Conservation (phyloP, 2,329 filamentous ascomycete genomes). For the Xylariales sp. region DNA sequence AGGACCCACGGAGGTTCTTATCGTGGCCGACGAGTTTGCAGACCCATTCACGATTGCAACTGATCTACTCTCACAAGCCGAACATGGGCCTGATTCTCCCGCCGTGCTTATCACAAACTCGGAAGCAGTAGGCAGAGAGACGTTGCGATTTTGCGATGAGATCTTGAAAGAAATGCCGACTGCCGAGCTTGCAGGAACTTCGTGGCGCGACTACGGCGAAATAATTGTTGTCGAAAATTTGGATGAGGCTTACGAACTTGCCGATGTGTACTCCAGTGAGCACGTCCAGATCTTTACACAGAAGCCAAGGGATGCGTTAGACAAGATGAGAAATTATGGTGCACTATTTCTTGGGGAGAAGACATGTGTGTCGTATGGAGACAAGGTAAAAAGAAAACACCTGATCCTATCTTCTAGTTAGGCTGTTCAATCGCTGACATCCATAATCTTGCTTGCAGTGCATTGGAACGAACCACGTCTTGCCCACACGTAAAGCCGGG, state of each 20-base stretch:
- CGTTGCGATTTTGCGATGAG: constrained; percentile 30
- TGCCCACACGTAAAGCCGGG: constrained; percentile 42
- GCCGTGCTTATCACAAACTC: constrained; percentile 46
- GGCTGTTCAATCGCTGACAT: too few relatives aligned
- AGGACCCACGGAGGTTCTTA: constrained; percentile 47
- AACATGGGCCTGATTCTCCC: constrained; percentile 48
- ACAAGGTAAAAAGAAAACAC: constrained; percentile 43
- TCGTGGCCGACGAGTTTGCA: constrained; percentile 42
- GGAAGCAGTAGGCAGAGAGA: constrained; percentile 29
- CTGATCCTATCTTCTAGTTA: too few relatives aligned
- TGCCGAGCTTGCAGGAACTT: constrained; percentile 33
- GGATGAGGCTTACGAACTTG: constrained; percentile 40
- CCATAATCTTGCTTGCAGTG: too few relatives aligned
- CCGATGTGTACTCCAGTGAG: constrained; percentile 43
- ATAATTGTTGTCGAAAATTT: constrained; percentile 37
- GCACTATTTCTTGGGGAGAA: constrained; percentile 45
- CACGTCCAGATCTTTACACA: constrained; percentile 47
- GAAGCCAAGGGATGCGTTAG: constrained; percentile 40
- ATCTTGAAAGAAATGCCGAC: constrained; percentile 37
- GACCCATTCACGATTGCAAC: constrained; percentile 40
- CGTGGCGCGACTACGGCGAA: constrained; percentile 42
- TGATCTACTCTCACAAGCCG: constrained; percentile 43
- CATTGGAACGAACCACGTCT: constrained; percentile 51
- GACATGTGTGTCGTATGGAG: constrained; percentile 49
- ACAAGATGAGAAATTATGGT: constrained; percentile 47